A percentile compares a stretch with the other conserved stretches of the same genome.
phyloP scores from a whole-genome alignment of 2,329 filamentous ascomycete genomes.

The Acephala macrosclerotiorum region DNA sequence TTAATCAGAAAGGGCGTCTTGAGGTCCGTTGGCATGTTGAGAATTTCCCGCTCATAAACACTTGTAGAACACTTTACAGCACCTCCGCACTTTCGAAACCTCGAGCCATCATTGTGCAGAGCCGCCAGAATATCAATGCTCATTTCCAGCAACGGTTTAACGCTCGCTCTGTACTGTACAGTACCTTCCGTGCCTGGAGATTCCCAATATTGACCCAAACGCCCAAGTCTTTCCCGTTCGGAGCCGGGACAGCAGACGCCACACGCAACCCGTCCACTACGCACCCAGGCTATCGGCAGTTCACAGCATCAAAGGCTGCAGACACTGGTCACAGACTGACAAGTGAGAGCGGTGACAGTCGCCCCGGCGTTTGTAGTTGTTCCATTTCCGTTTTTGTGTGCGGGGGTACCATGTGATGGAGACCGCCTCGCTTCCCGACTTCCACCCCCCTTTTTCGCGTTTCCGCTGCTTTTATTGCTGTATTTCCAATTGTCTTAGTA shows the following conservation, averaged over 20 bases:
- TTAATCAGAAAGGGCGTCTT: not conserved
- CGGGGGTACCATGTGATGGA: conserved; percentile 1
- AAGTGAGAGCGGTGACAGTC: not conserved
- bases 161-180: not conserved
- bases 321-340: not conserved
- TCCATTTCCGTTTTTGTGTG: conserved; percentile 4
- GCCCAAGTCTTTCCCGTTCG: not conserved
- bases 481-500: not conserved
- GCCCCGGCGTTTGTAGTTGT: not conserved
- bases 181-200: not conserved
- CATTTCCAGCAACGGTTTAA: not conserved
- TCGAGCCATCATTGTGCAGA: not conserved
- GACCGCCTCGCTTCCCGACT: not conserved
- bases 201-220: not conserved
- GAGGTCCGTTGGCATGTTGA: not conserved
- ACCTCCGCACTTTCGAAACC: not conserved
- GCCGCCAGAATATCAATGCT: not conserved
- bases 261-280: not conserved
- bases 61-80: conserved; percentile 1
- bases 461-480: not conserved
- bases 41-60: not conserved
- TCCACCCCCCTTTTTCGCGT: not conserved
- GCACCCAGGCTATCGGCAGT: not conserved
- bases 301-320: not conserved
- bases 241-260: conserved; percentile 1